Evolutionary conservation across 257 asterid species (phyloP), one percentile per base, ranked within the genome.

Genomic region (Solanum ossicruentum): DNA sequence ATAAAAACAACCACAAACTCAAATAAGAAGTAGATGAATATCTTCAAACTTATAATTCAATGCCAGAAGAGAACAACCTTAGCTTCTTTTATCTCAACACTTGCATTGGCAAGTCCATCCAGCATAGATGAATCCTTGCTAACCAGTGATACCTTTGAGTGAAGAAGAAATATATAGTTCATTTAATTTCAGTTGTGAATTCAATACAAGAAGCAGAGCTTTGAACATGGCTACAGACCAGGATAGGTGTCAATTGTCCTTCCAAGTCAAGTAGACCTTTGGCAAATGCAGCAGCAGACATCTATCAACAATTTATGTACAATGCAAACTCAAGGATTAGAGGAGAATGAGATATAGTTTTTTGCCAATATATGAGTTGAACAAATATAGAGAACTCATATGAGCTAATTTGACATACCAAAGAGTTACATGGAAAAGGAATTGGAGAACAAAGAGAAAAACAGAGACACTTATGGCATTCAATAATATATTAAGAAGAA

Each of bases 241-340:
- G 88, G 80, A 96, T 96, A 77, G 99, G 99, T 83, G 99, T 96
- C 87, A 96, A 90, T 81, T 90, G 98, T 83, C 99, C 99, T 92
- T 96, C 99, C 90, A 96, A 91, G 88, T 96, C 99, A 26, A 96
- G 95, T 70, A 96, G 98, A 56, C 99, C 99, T 91, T 96, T 96
- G 16, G 99, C 98, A 89, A 96, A 96, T 84, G 99, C 99, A 88
- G 99, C 98, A 57, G 98, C 99, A 12, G 99, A 94, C 99, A 96
- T 96, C 99, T 96, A 93, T 26, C 56, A 88, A 80, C 10, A 67
- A 18, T 67, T 28, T 65, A 45, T 65, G 72, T 51, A 39, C 75
- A 61, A 81, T 1, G 75, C n/a, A 60, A 81, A 60, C 55, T 60
- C 43, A 36, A 82, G 47, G 23, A 23, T 63, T 83, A 26, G 80